phyloP scores from a whole-genome alignment of 2,329 filamentous ascomycete species.

The Claviceps lovelessii region DNA sequence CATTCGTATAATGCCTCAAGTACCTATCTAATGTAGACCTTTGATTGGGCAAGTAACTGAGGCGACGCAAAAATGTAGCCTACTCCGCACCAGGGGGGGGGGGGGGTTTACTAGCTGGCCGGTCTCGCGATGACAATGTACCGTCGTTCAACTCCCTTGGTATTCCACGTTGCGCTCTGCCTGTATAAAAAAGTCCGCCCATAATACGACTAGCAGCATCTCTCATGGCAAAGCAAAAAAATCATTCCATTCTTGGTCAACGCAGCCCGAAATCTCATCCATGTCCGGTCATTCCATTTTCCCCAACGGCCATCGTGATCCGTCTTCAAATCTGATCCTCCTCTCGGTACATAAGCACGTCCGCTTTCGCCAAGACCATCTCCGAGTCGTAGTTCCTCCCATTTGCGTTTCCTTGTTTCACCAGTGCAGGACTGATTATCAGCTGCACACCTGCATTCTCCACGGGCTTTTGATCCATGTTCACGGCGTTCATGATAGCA shows the following conservation, averaged over 20 bases:
- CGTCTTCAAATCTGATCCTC: neutral
- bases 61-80: no score
- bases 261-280: neutral
- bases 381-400: conserved; percentile 4
- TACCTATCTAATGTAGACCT: no score
- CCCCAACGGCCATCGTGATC: no score
- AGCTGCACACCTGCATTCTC: neutral
- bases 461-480: neutral
- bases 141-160: no score
- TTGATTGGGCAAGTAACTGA: no score
- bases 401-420: conserved; percentile 9
- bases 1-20: no score
- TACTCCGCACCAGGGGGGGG: no score
- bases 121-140: no score
- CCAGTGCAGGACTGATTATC: conserved; percentile 2
- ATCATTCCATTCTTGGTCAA: neutral
- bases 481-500: neutral
- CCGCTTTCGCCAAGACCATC: conserved; percentile 3
- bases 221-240: neutral
- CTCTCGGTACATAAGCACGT: neutral
- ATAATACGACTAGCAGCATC: neutral
- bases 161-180: no score
- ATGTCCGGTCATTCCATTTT: neutral
- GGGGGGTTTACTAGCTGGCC: no score
- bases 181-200: neutral